Evolutionary conservation across 2,329 filamentous ascomycete genomes (phyloP).

Genomic region (Macrophomina tecta): DNA sequence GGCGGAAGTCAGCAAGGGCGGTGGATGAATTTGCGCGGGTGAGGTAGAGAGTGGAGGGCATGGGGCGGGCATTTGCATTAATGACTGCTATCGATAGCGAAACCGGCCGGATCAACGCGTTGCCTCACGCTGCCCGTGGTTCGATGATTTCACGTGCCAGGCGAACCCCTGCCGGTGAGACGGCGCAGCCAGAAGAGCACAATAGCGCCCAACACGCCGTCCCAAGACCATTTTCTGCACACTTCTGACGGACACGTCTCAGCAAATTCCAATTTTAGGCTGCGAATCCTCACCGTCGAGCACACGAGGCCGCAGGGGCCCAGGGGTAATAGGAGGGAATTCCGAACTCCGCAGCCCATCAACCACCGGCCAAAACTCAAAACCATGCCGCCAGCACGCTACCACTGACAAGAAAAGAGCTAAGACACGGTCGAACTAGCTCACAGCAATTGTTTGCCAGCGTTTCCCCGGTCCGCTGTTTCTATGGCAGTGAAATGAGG

Average conservation of each 20-base stretch:
- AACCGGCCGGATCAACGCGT: not conserved
- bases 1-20: not conserved
- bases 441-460: not conserved
- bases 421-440: not conserved
- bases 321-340: slow-evolving; percentile 19
- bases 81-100: slow-evolving; percentile 19
- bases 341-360: slow-evolving; percentile 12
- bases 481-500: not conserved
- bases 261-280: slow-evolving; percentile 3
- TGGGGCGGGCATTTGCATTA: slow-evolving; percentile 12
- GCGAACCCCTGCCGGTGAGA: not conserved
- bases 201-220: not conserved
- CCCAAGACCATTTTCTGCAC: not conserved
- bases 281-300: not conserved
- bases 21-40: not conserved
- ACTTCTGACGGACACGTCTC: slow-evolving; percentile 2
- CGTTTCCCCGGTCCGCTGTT: not conserved
- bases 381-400: not conserved
- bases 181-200: not conserved
- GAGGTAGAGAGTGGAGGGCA: slow-evolving; percentile 10
- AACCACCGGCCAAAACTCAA: not conserved
- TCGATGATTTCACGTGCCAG: slow-evolving; percentile 3
- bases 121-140: not conserved
- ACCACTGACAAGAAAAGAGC: not conserved
- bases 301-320: slow-evolving; percentile 6